phyloP scores from a whole-genome alignment of 441 rosid genomes.

The Gossypium armourianum region DNA sequence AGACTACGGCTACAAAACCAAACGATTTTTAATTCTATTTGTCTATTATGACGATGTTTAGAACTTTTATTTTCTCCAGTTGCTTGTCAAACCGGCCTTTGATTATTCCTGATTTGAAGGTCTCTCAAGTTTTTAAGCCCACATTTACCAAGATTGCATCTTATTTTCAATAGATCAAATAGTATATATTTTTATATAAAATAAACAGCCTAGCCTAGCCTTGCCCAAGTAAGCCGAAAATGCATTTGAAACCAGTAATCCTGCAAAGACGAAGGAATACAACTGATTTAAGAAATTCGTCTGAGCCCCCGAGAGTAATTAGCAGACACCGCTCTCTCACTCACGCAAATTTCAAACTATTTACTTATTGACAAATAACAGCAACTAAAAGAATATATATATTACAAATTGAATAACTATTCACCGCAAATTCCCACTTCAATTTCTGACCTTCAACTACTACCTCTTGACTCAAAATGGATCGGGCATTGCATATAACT shows the following conservation, averaged over 20 bases:
- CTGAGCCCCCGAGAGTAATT: not conserved
- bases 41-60: not conserved
- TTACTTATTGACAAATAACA: not conserved
- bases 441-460: not conserved
- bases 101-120: not conserved
- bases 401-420: not conserved
- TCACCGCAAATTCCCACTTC: not conserved
- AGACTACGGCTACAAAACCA: not conserved
- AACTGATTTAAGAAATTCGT: slow-evolving; percentile 14
- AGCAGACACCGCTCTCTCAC: not conserved
- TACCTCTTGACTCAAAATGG: not conserved
- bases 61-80: not conserved
- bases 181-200: not conserved
- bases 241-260: slow-evolving; percentile 26
- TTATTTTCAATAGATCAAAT: not conserved
- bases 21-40: not conserved
- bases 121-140: not conserved
- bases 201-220: not conserved
- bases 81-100: not conserved
- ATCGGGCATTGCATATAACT: not conserved
- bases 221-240: slow-evolving; percentile 37
- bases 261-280: slow-evolving; percentile 25
- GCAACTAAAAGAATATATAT: not conserved
- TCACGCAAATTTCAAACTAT: not conserved
- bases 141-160: not conserved